These are phyloP conservation scores for Peronosclerospora sorghi DNA, from an alignment of 352 stramenopile genomes.

Conservation along the genomic window DNA sequence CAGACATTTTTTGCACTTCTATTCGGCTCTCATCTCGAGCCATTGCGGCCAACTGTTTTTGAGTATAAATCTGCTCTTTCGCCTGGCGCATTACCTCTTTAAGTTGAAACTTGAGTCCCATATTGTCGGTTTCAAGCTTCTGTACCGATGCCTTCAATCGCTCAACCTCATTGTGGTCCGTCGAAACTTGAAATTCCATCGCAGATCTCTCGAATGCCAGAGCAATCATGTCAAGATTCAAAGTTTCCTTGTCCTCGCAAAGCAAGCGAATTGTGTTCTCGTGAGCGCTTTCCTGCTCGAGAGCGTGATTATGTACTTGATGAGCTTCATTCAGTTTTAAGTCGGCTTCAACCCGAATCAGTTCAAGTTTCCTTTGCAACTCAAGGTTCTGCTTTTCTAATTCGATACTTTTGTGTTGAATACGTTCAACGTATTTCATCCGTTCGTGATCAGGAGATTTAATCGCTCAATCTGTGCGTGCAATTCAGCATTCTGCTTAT, in stretches of 20 bases:
- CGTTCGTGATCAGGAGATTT: constrained; percentile 36
- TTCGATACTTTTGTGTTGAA: constrained; percentile 36
- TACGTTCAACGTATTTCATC: constrained; percentile 40
- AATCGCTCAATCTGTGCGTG: constrained; percentile 51
- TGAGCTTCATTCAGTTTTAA: constrained; percentile 37
- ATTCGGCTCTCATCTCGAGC: constrained; percentile 29
- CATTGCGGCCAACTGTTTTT: constrained; percentile 33
- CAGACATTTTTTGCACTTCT: constrained; percentile 29
- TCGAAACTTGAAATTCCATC: constrained; percentile 41
- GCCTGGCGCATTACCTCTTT: constrained; percentile 38
- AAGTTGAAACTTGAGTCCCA: constrained; percentile 31
- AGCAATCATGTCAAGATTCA: constrained; percentile 32
- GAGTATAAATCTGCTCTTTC: constrained; percentile 32
- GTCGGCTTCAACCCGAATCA: constrained; percentile 27
- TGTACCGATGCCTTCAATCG: constrained; percentile 21
- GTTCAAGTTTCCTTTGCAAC: constrained; percentile 33
- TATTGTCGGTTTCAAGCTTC: constrained; percentile 45
- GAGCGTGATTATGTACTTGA: constrained; percentile 22
- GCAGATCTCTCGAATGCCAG: constrained; percentile 38
- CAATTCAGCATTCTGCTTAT: constrained; percentile 37
- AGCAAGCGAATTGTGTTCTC: constrained; percentile 37
- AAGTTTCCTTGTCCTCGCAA: constrained; percentile 50
- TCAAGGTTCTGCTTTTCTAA: constrained; percentile 55
- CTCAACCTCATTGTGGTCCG: constrained; percentile 28
- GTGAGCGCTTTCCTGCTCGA: constrained; percentile 41